A percentile compares a stretch with the other conserved stretches of the same genome.
These are phyloP conservation scores for Diaporthe sp. DNA, from an alignment of 2,329 filamentous ascomycete species.

Conservation along the genomic window DNA sequence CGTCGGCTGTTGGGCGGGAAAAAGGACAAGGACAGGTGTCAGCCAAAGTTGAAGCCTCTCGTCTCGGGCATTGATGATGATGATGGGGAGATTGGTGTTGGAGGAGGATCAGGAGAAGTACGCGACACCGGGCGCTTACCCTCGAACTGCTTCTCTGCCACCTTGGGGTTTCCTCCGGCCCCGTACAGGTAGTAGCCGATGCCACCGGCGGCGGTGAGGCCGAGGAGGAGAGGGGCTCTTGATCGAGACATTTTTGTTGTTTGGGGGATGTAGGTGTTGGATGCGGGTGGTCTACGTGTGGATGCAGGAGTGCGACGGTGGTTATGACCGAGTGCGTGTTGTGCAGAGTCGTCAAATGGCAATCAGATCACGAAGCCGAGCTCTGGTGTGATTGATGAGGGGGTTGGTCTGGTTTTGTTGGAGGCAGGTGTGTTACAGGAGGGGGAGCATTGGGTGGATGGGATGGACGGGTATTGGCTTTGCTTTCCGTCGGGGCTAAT, in stretches of 20 bases:
- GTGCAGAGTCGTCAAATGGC: not conserved
- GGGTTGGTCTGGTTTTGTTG: not conserved
- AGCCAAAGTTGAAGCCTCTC: slow-evolving; percentile 32
- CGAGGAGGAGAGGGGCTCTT: slow-evolving; percentile 64
- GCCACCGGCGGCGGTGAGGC: slow-evolving; percentile 74
- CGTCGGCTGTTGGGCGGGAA: slow-evolving; percentile 72
- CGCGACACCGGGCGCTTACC: slow-evolving; percentile 63
- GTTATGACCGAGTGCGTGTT: not conserved
- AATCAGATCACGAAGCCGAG: not conserved
- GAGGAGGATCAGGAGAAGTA: not conserved
- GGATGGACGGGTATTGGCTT: slow-evolving; percentile 1
- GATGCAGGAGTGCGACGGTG: not conserved
- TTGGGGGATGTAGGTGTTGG: too few relatives aligned
- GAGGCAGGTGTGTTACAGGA: slow-evolving; percentile 23
- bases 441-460: not conserved
- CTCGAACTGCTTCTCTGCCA: slow-evolving; percentile 88
- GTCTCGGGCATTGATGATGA: not conserved
- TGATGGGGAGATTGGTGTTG: not conserved
- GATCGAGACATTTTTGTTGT: slow-evolving; percentile 59
- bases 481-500: not conserved
- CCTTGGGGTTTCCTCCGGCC: slow-evolving; percentile 84
- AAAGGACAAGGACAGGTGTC: slow-evolving; percentile 33
- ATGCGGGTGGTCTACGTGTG: not conserved
- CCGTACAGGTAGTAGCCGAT: slow-evolving; percentile 92
- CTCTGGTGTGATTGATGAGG: not conserved